Evolutionary conservation across 768 basidiomycete genomes (phyloP).

Genomic region (Inosperma sp.): DNA sequence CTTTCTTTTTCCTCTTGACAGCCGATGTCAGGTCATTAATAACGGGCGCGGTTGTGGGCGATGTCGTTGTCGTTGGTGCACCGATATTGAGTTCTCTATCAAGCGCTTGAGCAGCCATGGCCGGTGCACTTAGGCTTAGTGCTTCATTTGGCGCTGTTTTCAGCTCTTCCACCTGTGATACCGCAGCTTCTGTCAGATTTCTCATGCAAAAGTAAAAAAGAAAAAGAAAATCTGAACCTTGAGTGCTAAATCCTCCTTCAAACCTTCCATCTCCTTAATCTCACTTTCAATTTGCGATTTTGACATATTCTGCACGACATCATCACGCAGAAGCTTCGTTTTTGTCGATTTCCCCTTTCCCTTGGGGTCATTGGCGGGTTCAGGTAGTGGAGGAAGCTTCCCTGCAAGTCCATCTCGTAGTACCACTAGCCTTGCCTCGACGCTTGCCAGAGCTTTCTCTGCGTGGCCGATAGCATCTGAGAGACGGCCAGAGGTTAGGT

Average conservation of each 20-base stretch:
- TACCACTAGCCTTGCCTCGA: constrained; percentile 62
- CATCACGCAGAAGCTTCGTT: constrained; percentile 43
- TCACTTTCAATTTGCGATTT: constrained; percentile 72
- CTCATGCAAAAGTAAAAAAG: no score
- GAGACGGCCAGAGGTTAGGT: constrained; percentile 81
- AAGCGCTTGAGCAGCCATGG: constrained; percentile 63
- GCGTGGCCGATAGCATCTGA: constrained; percentile 79
- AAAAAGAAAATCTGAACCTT: constrained; percentile 49
- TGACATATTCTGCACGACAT: constrained; percentile 60
- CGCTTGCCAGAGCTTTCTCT: constrained; percentile 73
- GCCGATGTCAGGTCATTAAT: constrained; percentile 83
- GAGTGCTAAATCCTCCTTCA: constrained; percentile 77
- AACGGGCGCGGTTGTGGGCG: constrained; percentile 33
- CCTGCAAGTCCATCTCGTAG: constrained; percentile 46
- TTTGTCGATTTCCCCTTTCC: constrained; percentile 70
- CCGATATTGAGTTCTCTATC: constrained; percentile 62
- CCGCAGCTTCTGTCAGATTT: not conserved
- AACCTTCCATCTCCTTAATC: constrained; percentile 68
- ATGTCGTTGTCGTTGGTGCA: constrained; percentile 24
- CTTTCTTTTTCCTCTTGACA: constrained; percentile 86
- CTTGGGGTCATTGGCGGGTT: constrained; percentile 42
- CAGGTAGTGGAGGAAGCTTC: constrained; percentile 31
- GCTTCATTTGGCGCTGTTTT: constrained; percentile 71
- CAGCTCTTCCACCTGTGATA: constrained; percentile 77
- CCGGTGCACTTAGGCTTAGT: constrained; percentile 54